Evolutionary conservation across 164 flowering plant species (phyloP), one percentile per base, ranked within the genome.

Genomic region (Tetracentron sinense): DNA sequence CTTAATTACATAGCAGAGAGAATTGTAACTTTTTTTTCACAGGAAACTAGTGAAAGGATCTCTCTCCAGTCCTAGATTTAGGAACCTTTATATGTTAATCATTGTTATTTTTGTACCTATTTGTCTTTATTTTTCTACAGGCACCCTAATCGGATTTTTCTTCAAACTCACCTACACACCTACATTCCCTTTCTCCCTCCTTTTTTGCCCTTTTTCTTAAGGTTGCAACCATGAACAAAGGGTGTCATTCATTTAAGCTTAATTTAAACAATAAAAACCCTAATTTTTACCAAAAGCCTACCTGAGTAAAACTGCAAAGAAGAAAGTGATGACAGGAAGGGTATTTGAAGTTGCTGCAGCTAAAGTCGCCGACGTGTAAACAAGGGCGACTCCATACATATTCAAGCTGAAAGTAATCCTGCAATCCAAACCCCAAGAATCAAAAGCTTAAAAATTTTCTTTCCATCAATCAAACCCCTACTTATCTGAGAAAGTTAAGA

Each of bases 251-350:
- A 14, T 27, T 23, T 31, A 11, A 25, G 25, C 3, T 14, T 1
- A 46, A 1, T n/a, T 10, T 8, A 38, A 38, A 10, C 8, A 8
- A 38, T 38, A 38, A 8, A n/a, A n/a, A n/a, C n/a, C n/a, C n/a
- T n/a, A n/a, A n/a, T n/a, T n/a, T n/a, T n/a, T n/a, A n/a, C n/a
- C n/a, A n/a, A n/a, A n/a, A n/a, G n/a, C n/a, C 58, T 74, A 85
- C 94, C 90, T 50, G 58, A 88, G 59, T 6, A 88, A 17, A 66
- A 82, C 69, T 4, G 90, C 87, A 47, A 88, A 67, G 67, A 83
- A 61, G 75, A 88, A 85, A 27, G 87, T 88, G 47, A 77, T 82
- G 67, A 79, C 87, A 27, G 94, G 94, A 59, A 88, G 77, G 44
- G 72, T 69, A 33, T 84, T 85, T 15, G 85, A 55, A 19, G 81